Evolutionary conservation across 495 filamentous ascomycete genomes (phyloP).

Genomic region (Hyaloscypha hepaticicola): DNA sequence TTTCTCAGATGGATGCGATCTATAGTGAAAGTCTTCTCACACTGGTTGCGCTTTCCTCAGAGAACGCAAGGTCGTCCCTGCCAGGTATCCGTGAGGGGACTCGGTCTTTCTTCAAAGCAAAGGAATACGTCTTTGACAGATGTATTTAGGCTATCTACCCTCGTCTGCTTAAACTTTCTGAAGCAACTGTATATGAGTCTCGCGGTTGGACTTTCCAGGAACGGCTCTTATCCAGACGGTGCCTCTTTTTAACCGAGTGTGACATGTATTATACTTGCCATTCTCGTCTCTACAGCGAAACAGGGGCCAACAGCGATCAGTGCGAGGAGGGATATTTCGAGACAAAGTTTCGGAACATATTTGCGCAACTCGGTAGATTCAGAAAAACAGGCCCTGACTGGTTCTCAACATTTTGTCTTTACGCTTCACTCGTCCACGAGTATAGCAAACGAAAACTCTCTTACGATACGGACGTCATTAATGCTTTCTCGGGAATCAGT

Average conservation of each 20-base stretch:
- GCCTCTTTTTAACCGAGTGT: background rate
- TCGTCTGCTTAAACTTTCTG: background rate
- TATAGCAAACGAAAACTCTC: background rate
- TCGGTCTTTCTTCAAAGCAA: background rate
- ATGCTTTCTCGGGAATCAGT: background rate
- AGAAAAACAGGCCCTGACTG: background rate
- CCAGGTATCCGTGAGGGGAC: background rate
- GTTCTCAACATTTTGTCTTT: background rate
- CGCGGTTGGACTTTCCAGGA: slow-evolving; percentile 3
- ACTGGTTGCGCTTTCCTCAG: background rate
- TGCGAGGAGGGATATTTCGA: background rate
- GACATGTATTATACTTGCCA: background rate
- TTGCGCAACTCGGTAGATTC: background rate
- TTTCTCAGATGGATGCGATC: background rate
- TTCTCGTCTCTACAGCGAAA: background rate
- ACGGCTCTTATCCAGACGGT: background rate
- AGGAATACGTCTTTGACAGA: background rate
- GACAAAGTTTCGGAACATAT: background rate
- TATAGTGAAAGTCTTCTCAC: background rate
- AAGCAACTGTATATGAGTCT: background rate
- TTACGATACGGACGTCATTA: background rate
- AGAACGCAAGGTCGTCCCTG: background rate
- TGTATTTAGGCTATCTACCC: background rate
- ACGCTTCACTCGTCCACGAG: background rate
- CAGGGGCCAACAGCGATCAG: background rate